Percentiles rank a stretch among this genome's conserved stretches.
phyloP scores from a whole-genome alignment of 768 basidiomycete genomes.

The Mycena vitilis region DNA sequence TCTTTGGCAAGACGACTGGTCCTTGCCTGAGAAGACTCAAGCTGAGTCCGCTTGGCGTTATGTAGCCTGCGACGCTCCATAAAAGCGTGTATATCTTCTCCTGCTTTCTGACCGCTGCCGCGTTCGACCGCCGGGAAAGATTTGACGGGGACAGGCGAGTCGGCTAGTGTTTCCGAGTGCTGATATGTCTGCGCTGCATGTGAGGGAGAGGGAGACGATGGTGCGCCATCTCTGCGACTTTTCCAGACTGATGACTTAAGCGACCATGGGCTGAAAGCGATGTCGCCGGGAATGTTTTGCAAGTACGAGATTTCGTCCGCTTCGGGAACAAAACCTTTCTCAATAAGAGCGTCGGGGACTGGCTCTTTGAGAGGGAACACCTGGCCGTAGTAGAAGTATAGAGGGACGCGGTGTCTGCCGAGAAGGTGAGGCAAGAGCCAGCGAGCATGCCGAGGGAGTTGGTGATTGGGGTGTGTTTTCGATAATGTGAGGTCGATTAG shows the following conservation, averaged over 20 bases:
- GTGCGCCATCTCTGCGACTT: constrained; percentile 4
- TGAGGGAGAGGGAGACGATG: constrained; percentile 11
- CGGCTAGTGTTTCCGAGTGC: not conserved
- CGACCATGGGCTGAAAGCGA: constrained; percentile 28
- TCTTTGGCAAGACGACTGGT: constrained; percentile 19
- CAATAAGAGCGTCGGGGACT: constrained; percentile 22
- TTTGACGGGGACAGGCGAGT: constrained; percentile 3
- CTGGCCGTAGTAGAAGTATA: constrained; percentile 29
- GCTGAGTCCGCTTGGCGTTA: constrained; percentile 24
- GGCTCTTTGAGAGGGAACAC: constrained; percentile 22
- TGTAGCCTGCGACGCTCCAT: constrained; percentile 26
- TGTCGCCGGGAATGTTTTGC: constrained; percentile 10
- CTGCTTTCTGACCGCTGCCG: constrained; percentile 30
- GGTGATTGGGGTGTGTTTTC: constrained; percentile 24
- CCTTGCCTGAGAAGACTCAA: constrained; percentile 19
- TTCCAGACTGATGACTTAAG: not conserved
- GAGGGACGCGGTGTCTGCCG: constrained; percentile 27
- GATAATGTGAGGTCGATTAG: constrained; percentile 29
- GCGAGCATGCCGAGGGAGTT: constrained; percentile 21
- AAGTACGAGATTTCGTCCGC: constrained; percentile 13
- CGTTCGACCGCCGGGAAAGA: constrained; percentile 27
- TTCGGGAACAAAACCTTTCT: constrained; percentile 14
- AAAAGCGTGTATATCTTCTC: constrained; percentile 30
- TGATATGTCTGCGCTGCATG: constrained; percentile 11
- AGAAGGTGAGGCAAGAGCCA: constrained; percentile 30